Percentiles rank a stretch among this genome's conserved stretches.
phyloP scores from a whole-genome alignment of 1,139 yeast genomes.

The Hemisphaericaspora xylofermentans region DNA sequence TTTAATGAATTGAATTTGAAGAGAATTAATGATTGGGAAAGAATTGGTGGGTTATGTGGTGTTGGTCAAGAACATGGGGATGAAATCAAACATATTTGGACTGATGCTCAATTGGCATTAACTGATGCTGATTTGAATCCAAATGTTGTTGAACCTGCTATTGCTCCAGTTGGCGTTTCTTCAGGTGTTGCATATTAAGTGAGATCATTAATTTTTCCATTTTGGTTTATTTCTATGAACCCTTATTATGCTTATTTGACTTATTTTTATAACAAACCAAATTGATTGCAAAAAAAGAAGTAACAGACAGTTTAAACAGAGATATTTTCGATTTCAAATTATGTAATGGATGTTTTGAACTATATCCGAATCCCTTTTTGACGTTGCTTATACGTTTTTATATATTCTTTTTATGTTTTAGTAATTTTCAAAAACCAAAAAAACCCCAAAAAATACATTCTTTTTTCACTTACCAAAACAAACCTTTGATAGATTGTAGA shows the following conservation, averaged over 20 bases:
- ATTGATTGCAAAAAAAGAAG: too few species aligned
- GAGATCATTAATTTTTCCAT: not conserved
- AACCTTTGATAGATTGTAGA: too few species aligned
- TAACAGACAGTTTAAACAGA: too few species aligned
- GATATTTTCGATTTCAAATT: too few species aligned
- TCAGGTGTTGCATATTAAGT: constrained; percentile 53
- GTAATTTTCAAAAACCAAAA: too few species aligned
- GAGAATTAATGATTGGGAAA: constrained; percentile 77
- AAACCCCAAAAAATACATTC: too few species aligned
- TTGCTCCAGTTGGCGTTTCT: constrained; percentile 62
- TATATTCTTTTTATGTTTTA: too few species aligned
- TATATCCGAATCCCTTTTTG: too few species aligned
- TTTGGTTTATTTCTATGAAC: not conserved
- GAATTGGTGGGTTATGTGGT: constrained; percentile 82
- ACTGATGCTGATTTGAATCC: constrained; percentile 61
- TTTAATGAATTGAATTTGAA: constrained; percentile 73
- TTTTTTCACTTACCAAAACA: too few species aligned
- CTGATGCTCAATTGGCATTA: constrained; percentile 69
- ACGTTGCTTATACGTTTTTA: too few species aligned
- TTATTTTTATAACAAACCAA: too few species aligned
- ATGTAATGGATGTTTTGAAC: too few species aligned
- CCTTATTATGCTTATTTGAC: not conserved
- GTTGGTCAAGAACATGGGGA: constrained; percentile 62
- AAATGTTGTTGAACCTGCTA: constrained; percentile 61
- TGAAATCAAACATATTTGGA: constrained; percentile 71